phyloP scores from a whole-genome alignment of 148 eudicot species.

The Pharnaceum exiguum region DNA sequence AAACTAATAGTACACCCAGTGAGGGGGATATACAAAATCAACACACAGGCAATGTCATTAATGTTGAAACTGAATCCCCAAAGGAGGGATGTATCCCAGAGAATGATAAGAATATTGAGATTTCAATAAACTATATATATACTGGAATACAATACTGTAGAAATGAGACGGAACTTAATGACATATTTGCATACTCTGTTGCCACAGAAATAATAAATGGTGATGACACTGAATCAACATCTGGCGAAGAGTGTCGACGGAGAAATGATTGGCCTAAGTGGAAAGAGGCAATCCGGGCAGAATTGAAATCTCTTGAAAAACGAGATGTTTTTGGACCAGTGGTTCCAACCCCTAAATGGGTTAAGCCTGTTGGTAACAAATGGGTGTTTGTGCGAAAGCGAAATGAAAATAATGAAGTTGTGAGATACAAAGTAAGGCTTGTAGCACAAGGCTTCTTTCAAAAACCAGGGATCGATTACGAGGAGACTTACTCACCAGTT shows the following conservation, averaged over 20 bases:
- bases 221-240: neutral
- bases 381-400: neutral
- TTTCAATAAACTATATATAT: slow-evolving; percentile 2
- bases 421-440: neutral
- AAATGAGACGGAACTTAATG: neutral
- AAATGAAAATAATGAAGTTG: neutral
- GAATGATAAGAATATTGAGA: neutral
- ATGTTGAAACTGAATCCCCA: neutral
- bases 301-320: neutral
- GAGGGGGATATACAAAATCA: neutral
- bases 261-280: neutral
- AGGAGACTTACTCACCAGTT: neutral
- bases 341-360: neutral
- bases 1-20: neutral
- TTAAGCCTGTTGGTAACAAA: neutral
- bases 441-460: neutral
- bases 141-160: neutral
- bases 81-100: neutral
- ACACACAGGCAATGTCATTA: neutral
- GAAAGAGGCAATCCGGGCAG: neutral
- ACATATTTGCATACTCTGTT: neutral
- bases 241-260: neutral
- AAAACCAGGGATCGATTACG: neutral
- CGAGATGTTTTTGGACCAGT: neutral
- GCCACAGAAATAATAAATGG: neutral